These are phyloP conservation scores for Dorcoceras hygrometricum DNA, from an alignment of 257 asterid genomes.

Conservation along the genomic window DNA sequence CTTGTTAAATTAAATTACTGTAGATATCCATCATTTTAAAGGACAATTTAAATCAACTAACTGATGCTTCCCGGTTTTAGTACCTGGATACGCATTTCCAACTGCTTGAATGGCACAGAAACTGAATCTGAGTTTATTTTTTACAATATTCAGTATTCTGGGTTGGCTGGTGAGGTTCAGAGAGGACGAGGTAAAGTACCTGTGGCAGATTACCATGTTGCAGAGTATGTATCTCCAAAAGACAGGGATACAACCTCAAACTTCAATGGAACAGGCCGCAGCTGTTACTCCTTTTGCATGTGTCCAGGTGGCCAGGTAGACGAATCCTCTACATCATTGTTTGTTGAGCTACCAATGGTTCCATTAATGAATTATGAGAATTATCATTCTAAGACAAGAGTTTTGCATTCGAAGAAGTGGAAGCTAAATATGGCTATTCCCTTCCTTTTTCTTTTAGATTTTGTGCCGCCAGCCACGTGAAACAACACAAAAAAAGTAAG, in stretches of 20 bases:
- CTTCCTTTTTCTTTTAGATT: too few relatives aligned
- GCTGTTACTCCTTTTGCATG: slow-evolving; percentile 98
- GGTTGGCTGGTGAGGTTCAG: slow-evolving; percentile 69
- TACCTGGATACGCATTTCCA: background rate
- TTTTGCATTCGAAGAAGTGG: background rate
- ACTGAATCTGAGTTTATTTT: slow-evolving; percentile 1
- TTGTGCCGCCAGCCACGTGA: too few relatives aligned
- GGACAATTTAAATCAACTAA: background rate
- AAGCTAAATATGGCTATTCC: background rate
- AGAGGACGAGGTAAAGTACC: slow-evolving; percentile 92
- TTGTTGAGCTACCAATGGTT: background rate
- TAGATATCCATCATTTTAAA: background rate
- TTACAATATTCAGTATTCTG: slow-evolving; percentile 63
- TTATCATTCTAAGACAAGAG: background rate
- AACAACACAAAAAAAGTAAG: too few relatives aligned
- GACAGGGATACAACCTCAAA: slow-evolving; percentile 27
- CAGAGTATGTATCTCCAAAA: slow-evolving; percentile 47
- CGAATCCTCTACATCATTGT: background rate
- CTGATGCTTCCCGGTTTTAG: background rate
- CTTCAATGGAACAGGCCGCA: slow-evolving; percentile 42
- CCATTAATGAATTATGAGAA: background rate
- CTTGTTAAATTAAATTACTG: background rate
- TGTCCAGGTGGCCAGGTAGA: slow-evolving; percentile 99
- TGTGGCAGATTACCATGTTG: slow-evolving; percentile 94
- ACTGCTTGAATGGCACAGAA: slow-evolving; percentile 6